Percentiles rank a stretch among this genome's conserved stretches.
These are phyloP conservation scores for Chrysanthemum makinoi DNA, from an alignment of 129 eudicot genomes.

Conservation along the genomic window DNA sequence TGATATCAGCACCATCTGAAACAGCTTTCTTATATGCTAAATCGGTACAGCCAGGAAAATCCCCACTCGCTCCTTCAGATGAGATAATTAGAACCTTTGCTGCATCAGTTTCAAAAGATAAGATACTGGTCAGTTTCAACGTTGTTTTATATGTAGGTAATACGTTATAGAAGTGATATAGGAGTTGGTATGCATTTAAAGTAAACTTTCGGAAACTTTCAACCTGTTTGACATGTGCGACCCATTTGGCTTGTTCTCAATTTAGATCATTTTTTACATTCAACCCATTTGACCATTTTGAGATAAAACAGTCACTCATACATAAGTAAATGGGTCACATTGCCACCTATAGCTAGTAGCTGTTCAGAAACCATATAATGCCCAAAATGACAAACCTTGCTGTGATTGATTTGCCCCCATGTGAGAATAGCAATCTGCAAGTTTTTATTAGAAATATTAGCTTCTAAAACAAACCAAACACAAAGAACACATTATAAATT, in stretches of 20 bases:
- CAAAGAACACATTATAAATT: too few species aligned
- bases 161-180: background rate
- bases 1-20: conserved; percentile 73
- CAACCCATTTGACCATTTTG: background rate
- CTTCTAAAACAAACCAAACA: background rate
- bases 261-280: too few species aligned
- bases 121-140: background rate
- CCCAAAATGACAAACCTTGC: conserved; percentile 40
- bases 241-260: too few species aligned
- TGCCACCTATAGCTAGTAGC: too few species aligned
- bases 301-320: background rate
- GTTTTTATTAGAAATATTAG: conserved; percentile 18
- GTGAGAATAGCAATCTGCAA: conserved; percentile 75
- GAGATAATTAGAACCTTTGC: conserved; percentile 56
- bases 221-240: too few species aligned
- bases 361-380: too few species aligned
- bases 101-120: conserved; percentile 30
- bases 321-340: too few species aligned
- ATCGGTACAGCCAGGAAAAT: conserved; percentile 78
- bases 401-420: conserved; percentile 41
- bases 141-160: background rate
- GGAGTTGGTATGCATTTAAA: too few species aligned
- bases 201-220: too few species aligned
- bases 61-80: conserved; percentile 81
- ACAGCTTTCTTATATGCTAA: conserved; percentile 56